These are phyloP conservation scores for Candida pseudoviswanathii DNA, from an alignment of 1,139 yeast species.

Conservation along the genomic window DNA sequence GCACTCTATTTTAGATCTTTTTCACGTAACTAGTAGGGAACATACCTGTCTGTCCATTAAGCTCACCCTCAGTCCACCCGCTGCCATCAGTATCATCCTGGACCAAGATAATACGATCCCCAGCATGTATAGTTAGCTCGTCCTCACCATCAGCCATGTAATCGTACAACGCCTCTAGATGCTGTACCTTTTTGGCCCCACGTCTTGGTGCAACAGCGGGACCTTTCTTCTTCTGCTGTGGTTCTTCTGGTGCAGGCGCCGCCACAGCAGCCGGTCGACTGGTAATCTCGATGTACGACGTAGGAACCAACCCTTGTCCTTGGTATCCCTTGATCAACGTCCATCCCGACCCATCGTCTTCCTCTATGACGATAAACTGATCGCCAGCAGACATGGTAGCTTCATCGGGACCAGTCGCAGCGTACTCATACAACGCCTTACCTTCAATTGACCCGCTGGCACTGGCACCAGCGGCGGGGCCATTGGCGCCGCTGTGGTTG, in stretches of 20 bases:
- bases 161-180: constrained; percentile 76
- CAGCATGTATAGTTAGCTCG: constrained; percentile 71
- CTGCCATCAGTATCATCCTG: constrained; percentile 78
- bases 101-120: constrained; percentile 70
- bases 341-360: constrained; percentile 97
- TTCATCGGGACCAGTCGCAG: constrained; percentile 78
- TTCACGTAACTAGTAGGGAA: constrained; percentile 81
- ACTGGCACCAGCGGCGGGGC: constrained; percentile 14
- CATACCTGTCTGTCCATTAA: constrained; percentile 70
- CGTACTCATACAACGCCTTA: constrained; percentile 67
- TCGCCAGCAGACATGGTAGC: constrained; percentile 65
- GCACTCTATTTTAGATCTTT: constrained; percentile 24
- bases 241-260: not conserved
- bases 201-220: constrained; percentile 85
- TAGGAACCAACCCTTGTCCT: constrained; percentile 82
- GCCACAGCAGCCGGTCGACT: constrained; percentile 14
- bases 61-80: constrained; percentile 96
- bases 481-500: not conserved
- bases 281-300: constrained; percentile 67
- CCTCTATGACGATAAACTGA: constrained; percentile 53
- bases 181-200: constrained; percentile 66
- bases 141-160: constrained; percentile 83
- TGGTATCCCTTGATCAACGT: constrained; percentile 50
- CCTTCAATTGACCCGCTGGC: constrained; percentile 31
- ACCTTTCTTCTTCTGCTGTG: constrained; percentile 51